These are phyloP conservation scores for Atalantia buxifolia DNA, from an alignment of 345 rosid genomes.

Conservation along the genomic window DNA sequence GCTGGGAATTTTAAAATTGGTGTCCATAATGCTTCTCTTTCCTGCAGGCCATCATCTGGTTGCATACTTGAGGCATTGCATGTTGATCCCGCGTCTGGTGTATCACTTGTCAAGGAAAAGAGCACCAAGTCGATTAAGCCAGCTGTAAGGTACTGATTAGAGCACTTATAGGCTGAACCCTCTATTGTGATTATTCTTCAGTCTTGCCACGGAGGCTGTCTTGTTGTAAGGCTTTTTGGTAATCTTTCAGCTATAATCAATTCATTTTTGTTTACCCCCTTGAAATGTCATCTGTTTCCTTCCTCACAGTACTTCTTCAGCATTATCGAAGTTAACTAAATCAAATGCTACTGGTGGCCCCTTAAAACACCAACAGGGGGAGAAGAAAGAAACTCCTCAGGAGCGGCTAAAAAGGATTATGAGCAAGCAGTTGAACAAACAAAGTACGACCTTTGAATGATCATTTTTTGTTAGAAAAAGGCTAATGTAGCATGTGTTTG, in stretches of 20 bases:
- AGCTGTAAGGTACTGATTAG: conserved; percentile 45
- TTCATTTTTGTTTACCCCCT: background rate
- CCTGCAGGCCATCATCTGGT: conserved; percentile 85
- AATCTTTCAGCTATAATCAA: background rate
- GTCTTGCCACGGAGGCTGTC: background rate
- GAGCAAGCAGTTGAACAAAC: conserved; percentile 88
- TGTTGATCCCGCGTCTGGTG: conserved; percentile 96
- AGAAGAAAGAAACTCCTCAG: conserved; percentile 96
- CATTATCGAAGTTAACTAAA: conserved; percentile 78
- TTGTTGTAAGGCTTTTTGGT: background rate
- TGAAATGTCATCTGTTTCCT: conserved; percentile 8
- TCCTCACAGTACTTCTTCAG: conserved; percentile 59
- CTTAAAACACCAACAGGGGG: conserved; percentile 54
- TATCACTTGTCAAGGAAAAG: conserved; percentile 79
- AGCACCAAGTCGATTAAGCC: conserved; percentile 45
- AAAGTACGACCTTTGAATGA: conserved; percentile 52
- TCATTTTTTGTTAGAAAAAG: background rate
- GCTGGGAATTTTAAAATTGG: conserved; percentile 17
- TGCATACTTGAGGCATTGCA: conserved; percentile 93
- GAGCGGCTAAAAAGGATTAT: conserved; percentile 96
- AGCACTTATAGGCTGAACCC: background rate
- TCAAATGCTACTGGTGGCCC: conserved; percentile 48
- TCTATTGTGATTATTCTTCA: background rate
- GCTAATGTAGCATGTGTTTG: background rate
- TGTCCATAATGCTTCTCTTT: conserved; percentile 45